Conservation (phyloP, 1,284 basidiomycete genomes). For the Cerrena zonata region DNA sequence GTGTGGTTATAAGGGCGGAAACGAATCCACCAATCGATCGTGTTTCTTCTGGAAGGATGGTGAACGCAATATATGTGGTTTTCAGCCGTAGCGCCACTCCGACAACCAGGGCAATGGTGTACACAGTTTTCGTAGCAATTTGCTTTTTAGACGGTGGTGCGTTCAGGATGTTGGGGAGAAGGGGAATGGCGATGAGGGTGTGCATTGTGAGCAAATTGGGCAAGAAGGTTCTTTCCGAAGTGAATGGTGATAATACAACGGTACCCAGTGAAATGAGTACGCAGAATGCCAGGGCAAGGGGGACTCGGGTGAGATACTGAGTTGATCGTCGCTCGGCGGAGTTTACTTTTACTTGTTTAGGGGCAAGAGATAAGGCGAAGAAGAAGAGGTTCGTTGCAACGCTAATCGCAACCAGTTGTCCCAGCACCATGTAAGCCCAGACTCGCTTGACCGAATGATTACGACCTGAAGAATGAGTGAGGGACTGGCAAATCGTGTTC, state of each 20-base stretch:
- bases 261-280: conserved; percentile 45
- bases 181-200: conserved; percentile 48
- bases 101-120: conserved; percentile 33
- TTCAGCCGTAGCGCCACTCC: conserved; percentile 37
- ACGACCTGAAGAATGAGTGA: conserved; percentile 25
- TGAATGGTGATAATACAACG: conserved; percentile 45
- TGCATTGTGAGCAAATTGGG: conserved; percentile 64
- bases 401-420: conserved; percentile 69
- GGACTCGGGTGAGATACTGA: conserved; percentile 10
- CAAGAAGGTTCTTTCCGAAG: conserved; percentile 47
- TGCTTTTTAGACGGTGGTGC: conserved; percentile 6
- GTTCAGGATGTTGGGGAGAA: conserved; percentile 32
- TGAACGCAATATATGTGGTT: conserved; percentile 24
- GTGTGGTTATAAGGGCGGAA: conserved; percentile 17
- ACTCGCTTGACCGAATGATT: conserved; percentile 45
- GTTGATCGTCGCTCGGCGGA: conserved; percentile 11
- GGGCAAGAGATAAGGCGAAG: conserved; percentile 38
- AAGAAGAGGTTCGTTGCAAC: conserved; percentile 66
- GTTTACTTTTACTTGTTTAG: conserved; percentile 12
- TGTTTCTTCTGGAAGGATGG: conserved; percentile 4
- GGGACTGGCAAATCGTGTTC: background rate
- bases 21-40: conserved; percentile 8
- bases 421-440: conserved; percentile 72
- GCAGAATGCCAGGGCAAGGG: conserved; percentile 36
- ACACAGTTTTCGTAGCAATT: conserved; percentile 24